A percentile compares a stretch with the other conserved stretches of the same genome.
Evolutionary conservation across 306 rosid species (phyloP).

Genomic region (Rosa multiflora): DNA sequence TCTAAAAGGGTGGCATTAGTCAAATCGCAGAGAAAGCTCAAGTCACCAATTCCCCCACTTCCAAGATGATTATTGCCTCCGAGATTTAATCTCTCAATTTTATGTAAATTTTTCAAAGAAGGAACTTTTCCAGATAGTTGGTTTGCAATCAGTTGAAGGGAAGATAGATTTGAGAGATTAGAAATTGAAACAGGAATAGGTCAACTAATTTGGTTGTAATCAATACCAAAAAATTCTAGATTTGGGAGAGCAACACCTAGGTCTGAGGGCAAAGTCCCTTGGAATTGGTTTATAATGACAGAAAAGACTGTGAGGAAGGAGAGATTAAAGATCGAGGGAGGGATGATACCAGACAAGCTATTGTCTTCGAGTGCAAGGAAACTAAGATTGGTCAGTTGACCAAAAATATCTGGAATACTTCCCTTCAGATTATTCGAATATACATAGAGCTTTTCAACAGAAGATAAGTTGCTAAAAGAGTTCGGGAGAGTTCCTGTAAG

Average conservation of each 20-base stretch:
- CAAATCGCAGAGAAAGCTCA: not conserved
- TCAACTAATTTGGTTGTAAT: too few relatives aligned
- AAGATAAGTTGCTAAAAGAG: not conserved
- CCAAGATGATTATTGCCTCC: not conserved
- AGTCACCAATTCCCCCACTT: not conserved
- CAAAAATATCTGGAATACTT: not conserved
- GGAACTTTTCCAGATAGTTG: not conserved
- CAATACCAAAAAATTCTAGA: too few relatives aligned
- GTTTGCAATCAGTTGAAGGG: not conserved
- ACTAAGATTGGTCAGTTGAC: not conserved
- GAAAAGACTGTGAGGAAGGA: not conserved
- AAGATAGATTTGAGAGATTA: too few relatives aligned
- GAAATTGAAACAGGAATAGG: too few relatives aligned
- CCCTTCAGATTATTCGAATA: not conserved
- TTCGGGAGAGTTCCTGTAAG: not conserved
- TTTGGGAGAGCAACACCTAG: too few relatives aligned
- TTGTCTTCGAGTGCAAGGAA: not conserved
- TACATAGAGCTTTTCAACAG: not conserved
- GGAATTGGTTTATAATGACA: accelerated
- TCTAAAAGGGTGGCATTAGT: not conserved
- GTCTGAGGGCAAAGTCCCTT: not conserved
- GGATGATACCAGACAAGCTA: not conserved
- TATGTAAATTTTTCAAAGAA: not conserved
- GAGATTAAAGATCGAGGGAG: not conserved
- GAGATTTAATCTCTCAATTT: not conserved